Evolutionary conservation across 2,329 filamentous ascomycete genomes (phyloP).

Genomic region (Teratosphaeria pseudoeucalypti): DNA sequence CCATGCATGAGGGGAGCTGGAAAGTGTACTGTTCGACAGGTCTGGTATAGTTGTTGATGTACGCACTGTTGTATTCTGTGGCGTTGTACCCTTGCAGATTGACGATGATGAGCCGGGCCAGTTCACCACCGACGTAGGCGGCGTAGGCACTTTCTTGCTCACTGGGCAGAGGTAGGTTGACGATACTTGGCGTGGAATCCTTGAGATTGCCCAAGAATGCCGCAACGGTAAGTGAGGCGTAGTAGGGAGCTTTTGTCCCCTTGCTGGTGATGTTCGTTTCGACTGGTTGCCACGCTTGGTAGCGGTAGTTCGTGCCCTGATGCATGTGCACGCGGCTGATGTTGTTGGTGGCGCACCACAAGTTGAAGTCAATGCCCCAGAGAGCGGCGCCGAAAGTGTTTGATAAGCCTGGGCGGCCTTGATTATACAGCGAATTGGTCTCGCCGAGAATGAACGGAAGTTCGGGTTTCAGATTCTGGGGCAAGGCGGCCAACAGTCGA

Average conservation of each 20-base stretch:
- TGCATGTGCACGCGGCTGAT: slow-evolving; percentile 54
- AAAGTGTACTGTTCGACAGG: slow-evolving; percentile 34
- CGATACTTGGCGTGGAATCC: slow-evolving; percentile 30
- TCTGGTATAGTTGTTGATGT: slow-evolving; percentile 34
- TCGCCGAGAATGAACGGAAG: slow-evolving; percentile 50
- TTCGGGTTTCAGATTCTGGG: slow-evolving; percentile 18
- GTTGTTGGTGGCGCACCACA: slow-evolving; percentile 46
- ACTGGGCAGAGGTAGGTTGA: slow-evolving; percentile 35
- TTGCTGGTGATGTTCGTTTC: slow-evolving; percentile 38
- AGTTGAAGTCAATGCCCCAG: slow-evolving; percentile 54
- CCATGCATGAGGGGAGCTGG: slow-evolving; percentile 23
- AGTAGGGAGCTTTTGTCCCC: slow-evolving; percentile 55
- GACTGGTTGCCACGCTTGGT: slow-evolving; percentile 51
- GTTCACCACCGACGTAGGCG: slow-evolving; percentile 36
- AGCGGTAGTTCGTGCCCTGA: slow-evolving; percentile 53
- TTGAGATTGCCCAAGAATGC: slow-evolving; percentile 41
- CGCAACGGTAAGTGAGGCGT: slow-evolving; percentile 50
- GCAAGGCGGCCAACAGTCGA: slow-evolving; percentile 29
- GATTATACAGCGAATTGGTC: slow-evolving; percentile 52
- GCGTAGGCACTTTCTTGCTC: slow-evolving; percentile 46
- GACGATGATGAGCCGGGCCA: slow-evolving; percentile 44
- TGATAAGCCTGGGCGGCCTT: slow-evolving; percentile 51
- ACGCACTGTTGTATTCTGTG: slow-evolving; percentile 24
- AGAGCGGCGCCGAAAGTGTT: slow-evolving; percentile 57
- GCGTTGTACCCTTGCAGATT: slow-evolving; percentile 50